Conservation (phyloP, 768 basidiomycete genomes). For the Agrocybe pediades region DNA sequence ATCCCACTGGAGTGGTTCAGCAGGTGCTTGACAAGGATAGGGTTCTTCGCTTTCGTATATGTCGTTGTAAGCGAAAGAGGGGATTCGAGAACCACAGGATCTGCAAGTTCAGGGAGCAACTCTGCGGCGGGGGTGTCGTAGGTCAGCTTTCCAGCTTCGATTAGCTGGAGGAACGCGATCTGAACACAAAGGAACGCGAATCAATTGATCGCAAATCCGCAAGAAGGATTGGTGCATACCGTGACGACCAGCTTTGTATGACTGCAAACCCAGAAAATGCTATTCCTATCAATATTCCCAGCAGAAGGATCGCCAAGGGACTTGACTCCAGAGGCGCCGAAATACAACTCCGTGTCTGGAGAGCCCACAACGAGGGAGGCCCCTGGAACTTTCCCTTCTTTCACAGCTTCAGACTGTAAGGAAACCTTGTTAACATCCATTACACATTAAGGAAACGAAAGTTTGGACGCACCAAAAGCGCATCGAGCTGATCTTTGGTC, state of each 20-base stretch:
- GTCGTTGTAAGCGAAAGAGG: slow-evolving; percentile 8
- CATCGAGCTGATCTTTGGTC: slow-evolving; percentile 12
- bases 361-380: slow-evolving; percentile 25
- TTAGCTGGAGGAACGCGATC: slow-evolving; percentile 35
- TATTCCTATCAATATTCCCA: slow-evolving; percentile 24
- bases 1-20: slow-evolving; percentile 34
- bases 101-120: slow-evolving; percentile 30
- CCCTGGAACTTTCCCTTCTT: slow-evolving; percentile 23
- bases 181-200: slow-evolving; percentile 1
- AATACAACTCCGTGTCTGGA: slow-evolving; percentile 25
- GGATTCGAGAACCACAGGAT: slow-evolving; percentile 23
- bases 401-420: too few relatives aligned
- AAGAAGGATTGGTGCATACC: slow-evolving; percentile 14
- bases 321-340: slow-evolving; percentile 22
- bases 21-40: slow-evolving; percentile 27
- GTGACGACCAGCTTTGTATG: slow-evolving; percentile 30
- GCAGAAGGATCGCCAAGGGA: slow-evolving; percentile 25
- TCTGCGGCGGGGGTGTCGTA: slow-evolving; percentile 28
- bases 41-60: slow-evolving; percentile 23
- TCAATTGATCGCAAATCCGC: neutral
- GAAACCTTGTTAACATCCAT: too few relatives aligned
- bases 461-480: slow-evolving; percentile 14
- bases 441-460: too few relatives aligned
- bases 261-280: slow-evolving; percentile 35
- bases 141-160: slow-evolving; percentile 31